A percentile compares a stretch with the other conserved stretches of the same genome.
phyloP scores from a whole-genome alignment of 495 filamentous ascomycete genomes.

The Tuber magnatum region DNA sequence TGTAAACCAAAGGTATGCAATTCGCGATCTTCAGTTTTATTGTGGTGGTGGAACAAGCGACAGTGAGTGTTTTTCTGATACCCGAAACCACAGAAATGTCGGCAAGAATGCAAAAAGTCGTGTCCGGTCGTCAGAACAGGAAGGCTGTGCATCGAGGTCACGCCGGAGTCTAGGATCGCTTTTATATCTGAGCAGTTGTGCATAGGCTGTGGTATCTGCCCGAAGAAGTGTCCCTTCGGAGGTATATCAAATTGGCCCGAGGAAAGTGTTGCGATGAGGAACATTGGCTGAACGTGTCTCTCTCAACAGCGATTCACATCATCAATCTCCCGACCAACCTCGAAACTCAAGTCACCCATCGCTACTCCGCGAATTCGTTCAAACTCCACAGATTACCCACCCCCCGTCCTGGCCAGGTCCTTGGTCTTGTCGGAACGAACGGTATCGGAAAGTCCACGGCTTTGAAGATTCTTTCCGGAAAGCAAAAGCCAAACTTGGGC shows the following conservation, averaged over 20 bases:
- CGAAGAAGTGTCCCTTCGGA: conserved; percentile 98
- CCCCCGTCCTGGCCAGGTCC: conserved; percentile 90
- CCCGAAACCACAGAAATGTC: conserved; percentile 60
- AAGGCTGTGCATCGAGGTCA: conserved; percentile 95
- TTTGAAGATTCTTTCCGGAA: conserved; percentile 93
- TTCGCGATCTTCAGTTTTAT: conserved; percentile 4
- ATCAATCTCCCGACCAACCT: conserved; percentile 99
- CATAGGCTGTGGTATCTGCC: conserved; percentile 98
- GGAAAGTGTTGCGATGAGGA: background rate
- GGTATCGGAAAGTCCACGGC: conserved; percentile 99
- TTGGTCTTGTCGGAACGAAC: conserved; percentile 95
- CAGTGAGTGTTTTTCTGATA: conserved; percentile 15
- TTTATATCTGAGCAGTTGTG: conserved; percentile 94
- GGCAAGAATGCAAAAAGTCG: conserved; percentile 98
- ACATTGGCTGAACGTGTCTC: background rate
- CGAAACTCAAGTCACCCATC: conserved; percentile 93
- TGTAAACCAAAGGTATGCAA: conserved; percentile 88
- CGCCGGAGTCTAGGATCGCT: conserved; percentile 81
- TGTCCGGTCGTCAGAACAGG: conserved; percentile 97
- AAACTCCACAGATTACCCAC: conserved; percentile 95
- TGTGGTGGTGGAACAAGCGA: background rate
- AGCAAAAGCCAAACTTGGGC: conserved; percentile 95
- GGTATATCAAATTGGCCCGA: conserved; percentile 20
- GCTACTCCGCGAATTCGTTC: conserved; percentile 98
- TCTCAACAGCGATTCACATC: conserved; percentile 77